phyloP scores from a whole-genome alignment of 208 protist species.

The Wallacemonas sp. region DNA sequence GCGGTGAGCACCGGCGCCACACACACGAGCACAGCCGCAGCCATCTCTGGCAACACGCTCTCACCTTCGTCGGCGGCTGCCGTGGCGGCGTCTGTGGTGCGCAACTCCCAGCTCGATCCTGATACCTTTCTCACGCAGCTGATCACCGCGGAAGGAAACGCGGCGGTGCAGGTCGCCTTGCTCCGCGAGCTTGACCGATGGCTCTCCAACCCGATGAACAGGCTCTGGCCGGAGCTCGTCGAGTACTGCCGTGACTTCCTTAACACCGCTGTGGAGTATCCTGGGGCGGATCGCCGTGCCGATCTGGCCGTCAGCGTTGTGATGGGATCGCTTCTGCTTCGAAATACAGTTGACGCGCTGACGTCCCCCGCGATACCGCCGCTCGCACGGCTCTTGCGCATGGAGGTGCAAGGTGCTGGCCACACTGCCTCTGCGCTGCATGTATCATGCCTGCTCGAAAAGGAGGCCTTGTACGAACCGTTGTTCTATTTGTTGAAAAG shows the following conservation, averaged over 20 bases:
- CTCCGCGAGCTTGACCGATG: constrained; percentile 39
- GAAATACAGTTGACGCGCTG: constrained; percentile 5
- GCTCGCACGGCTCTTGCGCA: constrained; percentile 11
- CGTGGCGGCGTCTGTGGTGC: constrained; percentile 1
- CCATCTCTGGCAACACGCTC: neutral
- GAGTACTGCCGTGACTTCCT: constrained; percentile 26
- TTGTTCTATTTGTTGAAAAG: constrained; percentile 33
- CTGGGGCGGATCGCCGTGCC: constrained; percentile 8
- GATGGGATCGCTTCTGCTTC: constrained; percentile 7
- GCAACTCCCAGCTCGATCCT: constrained; percentile 16
- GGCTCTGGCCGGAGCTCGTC: constrained; percentile 26
- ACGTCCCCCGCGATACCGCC: neutral
- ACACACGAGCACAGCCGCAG: neutral
- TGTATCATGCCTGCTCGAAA: constrained; percentile 37
- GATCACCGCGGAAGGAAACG: constrained; percentile 19
- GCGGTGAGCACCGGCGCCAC: neutral
- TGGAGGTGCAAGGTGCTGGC: constrained; percentile 6
- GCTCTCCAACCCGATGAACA: constrained; percentile 37
- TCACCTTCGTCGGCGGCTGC: neutral
- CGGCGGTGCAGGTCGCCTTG: constrained; percentile 20
- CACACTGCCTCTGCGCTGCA: constrained; percentile 24
- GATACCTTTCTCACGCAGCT: constrained; percentile 25
- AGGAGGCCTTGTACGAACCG: constrained; percentile 41
- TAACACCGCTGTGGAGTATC: constrained; percentile 26
- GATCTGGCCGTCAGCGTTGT: constrained; percentile 8